A percentile compares a stretch with the other conserved stretches of the same genome.
Conservation (phyloP, 2,329 filamentous ascomycete species). For the Falciphora oryzae region DNA sequence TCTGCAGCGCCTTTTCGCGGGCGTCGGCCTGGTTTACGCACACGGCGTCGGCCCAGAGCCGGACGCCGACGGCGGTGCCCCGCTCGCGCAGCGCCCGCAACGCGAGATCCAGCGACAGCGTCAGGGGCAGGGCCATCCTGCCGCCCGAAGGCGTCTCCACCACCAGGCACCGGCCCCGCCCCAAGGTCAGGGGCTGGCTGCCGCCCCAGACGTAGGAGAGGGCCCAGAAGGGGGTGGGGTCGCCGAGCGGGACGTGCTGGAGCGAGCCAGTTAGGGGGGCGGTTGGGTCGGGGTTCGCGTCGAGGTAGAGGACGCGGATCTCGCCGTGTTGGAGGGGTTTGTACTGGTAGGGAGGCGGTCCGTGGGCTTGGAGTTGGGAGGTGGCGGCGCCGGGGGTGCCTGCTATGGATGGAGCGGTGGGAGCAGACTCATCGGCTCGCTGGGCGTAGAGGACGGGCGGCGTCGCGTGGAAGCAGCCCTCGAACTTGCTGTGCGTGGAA, state of each 20-base stretch:
- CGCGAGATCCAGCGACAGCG: not conserved
- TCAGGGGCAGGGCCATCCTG: not conserved
- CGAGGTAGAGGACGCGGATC: not conserved
- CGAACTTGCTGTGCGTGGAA: too few species aligned
- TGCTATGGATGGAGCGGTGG: too few species aligned
- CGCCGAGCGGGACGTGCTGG: not conserved
- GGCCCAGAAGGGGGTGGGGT: not conserved
- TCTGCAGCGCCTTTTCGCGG: not conserved
- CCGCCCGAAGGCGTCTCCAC: too few species aligned
- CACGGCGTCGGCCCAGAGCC: constrained; percentile 1
- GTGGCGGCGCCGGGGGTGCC: too few species aligned
- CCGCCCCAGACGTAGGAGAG: constrained; percentile 4
- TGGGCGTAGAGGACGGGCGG: too few species aligned
- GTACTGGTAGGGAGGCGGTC: not conserved
- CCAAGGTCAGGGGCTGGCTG: not conserved
- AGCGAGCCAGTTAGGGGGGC: not conserved
- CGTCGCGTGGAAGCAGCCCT: too few species aligned
- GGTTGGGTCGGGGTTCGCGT: not conserved
- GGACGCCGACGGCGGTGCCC: not conserved
- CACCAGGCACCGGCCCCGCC: too few species aligned
- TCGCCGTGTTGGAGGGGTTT: not conserved
- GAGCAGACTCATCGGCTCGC: too few species aligned
- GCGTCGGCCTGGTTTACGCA: constrained; percentile 7
- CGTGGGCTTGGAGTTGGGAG: too few species aligned
- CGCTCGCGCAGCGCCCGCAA: not conserved